Evolutionary conservation across 1,284 basidiomycete genomes (phyloP).

Genomic region (Ceratobasidium sp.): DNA sequence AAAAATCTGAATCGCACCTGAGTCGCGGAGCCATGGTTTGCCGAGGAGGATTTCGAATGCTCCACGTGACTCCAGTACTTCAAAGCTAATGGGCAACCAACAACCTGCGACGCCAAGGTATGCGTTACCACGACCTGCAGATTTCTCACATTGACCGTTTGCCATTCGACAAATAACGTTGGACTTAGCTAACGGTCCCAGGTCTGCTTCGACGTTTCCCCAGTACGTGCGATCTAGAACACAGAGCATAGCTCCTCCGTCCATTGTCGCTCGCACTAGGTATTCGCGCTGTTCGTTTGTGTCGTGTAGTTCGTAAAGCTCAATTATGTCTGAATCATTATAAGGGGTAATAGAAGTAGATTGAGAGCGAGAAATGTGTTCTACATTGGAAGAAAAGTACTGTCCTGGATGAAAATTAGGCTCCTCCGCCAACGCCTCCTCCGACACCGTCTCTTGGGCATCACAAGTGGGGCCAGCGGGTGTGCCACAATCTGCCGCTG

Average conservation of each 20-base stretch:
- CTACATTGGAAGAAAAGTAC: constrained; percentile 11
- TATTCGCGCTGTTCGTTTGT: neutral
- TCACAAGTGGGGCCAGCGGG: neutral
- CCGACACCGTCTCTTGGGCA: neutral
- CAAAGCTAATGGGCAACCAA: neutral
- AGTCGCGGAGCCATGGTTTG: neutral
- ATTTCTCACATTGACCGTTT: neutral
- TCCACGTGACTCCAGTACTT: constrained; percentile 4
- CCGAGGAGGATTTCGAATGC: constrained; percentile 16
- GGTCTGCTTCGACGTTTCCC: neutral
- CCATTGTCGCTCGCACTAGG: constrained; percentile 9
- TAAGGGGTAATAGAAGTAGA: constrained; percentile 3
- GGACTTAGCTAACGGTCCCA: constrained; percentile 23
- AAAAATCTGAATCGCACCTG: constrained; percentile 13
- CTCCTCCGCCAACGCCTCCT: neutral
- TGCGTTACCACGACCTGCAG: neutral
- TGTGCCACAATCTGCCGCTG: neutral
- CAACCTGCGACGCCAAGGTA: neutral
- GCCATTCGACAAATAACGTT: constrained; percentile 13
- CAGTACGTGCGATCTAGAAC: constrained; percentile 12
- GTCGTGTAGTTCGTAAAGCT: constrained; percentile 4
- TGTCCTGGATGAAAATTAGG: neutral
- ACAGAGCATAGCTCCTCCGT: constrained; percentile 22
- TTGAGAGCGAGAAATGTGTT: neutral
- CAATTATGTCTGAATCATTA: neutral